A percentile compares a stretch with the other conserved stretches of the same genome.
phyloP scores from a whole-genome alignment of 768 basidiomycete species.

The Hypholoma fasciculare region DNA sequence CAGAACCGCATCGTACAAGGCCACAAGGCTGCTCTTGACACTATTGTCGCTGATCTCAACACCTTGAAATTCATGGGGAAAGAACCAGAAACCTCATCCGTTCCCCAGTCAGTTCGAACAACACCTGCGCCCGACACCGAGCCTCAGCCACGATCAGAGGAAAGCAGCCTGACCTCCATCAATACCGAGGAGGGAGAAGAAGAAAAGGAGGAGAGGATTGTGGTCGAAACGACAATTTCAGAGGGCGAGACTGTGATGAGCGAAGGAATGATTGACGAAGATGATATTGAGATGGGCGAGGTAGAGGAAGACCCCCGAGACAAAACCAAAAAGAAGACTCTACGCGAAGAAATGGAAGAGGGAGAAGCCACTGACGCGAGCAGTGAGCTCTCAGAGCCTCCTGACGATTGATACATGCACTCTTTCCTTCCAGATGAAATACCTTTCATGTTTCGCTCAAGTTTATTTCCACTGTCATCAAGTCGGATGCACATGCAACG shows the following conservation, averaged over 20 bases:
- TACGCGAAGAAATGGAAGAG: conserved; percentile 77
- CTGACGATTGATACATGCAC: conserved; percentile 44
- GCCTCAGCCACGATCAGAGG: conserved; percentile 19
- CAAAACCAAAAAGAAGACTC: conserved; percentile 51
- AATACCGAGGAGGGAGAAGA: conserved; percentile 21
- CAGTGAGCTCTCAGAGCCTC: conserved; percentile 76
- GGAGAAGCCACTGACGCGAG: conserved; percentile 84
- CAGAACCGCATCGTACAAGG: conserved; percentile 66
- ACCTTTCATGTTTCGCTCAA: conserved; percentile 27
- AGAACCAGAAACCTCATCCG: conserved; percentile 54
- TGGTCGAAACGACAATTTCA: not conserved
- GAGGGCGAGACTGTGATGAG: conserved; percentile 20
- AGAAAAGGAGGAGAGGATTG: conserved; percentile 14
- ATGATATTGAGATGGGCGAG: conserved; percentile 93
- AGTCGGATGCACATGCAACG: conserved; percentile 71
- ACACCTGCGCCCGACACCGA: conserved; percentile 47
- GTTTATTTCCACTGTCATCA: conserved; percentile 68
- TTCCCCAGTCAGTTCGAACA: conserved; percentile 41
- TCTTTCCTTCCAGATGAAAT: conserved; percentile 12
- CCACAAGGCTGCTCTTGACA: conserved; percentile 69
- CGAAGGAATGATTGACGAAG: conserved; percentile 39
- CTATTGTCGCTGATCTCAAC: conserved; percentile 61
- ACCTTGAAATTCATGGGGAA: conserved; percentile 69
- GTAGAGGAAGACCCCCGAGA: conserved; percentile 69
- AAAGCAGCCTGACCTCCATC: conserved; percentile 18